A percentile compares a stretch with the other conserved stretches of the same genome.
These are phyloP conservation scores for Stagonosporopsis chrysanthemi DNA, from an alignment of 2,329 filamentous ascomycete species.

Conservation along the genomic window DNA sequence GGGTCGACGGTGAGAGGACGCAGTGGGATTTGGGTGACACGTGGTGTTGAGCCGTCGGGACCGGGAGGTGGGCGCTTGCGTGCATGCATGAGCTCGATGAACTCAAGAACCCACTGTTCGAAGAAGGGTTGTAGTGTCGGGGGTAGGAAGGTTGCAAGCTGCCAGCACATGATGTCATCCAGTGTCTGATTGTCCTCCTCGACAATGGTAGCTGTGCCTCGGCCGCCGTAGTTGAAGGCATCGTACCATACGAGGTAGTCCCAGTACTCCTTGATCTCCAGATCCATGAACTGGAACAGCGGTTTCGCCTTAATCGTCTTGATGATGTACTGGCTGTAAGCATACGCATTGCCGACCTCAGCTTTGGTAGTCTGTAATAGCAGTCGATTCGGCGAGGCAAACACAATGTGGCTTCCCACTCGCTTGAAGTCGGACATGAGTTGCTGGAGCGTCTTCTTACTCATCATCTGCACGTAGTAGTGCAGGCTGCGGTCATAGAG, in stretches of 20 bases:
- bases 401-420: slow-evolving; percentile 95
- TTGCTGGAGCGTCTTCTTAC: slow-evolving; percentile 93
- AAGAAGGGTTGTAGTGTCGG: slow-evolving; percentile 81
- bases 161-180: slow-evolving; percentile 98
- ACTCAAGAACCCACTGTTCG: slow-evolving; percentile 91
- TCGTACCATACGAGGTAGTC: slow-evolving; percentile 99
- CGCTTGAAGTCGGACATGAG: slow-evolving; percentile 96
- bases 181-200: slow-evolving; percentile 79
- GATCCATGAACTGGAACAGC: slow-evolving; percentile 94
- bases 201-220: slow-evolving; percentile 83
- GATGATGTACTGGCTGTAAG: slow-evolving; percentile 96
- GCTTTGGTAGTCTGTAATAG: slow-evolving; percentile 95
- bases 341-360: slow-evolving; percentile 94
- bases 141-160: slow-evolving; percentile 89
- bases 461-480: slow-evolving; percentile 99
- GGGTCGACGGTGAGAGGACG: slow-evolving; percentile 62
- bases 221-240: slow-evolving; percentile 97
- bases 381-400: slow-evolving; percentile 86
- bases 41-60: slow-evolving; percentile 59
- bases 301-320: slow-evolving; percentile 97
- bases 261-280: slow-evolving; percentile 99
- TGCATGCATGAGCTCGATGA: slow-evolving; percentile 90
- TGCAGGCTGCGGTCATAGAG: slow-evolving; percentile 94
- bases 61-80: slow-evolving; percentile 69
- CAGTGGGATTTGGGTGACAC: slow-evolving; percentile 68